Percentiles rank a stretch among this genome's conserved stretches.
Evolutionary conservation across 345 rosid species (phyloP).

Genomic region (Gossypium turneri): DNA sequence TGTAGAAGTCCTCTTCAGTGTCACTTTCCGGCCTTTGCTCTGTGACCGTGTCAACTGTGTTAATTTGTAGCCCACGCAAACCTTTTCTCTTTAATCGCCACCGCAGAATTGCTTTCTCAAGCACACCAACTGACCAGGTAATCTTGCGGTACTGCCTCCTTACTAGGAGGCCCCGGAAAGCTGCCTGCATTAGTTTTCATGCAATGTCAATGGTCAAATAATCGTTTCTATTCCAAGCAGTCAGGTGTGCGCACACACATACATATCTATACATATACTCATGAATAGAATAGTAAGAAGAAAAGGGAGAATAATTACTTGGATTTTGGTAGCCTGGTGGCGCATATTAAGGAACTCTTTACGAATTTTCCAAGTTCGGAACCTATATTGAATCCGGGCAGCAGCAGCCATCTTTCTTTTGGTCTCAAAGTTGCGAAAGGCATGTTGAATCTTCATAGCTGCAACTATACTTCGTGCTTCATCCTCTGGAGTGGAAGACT

Average conservation of each 20-base stretch:
- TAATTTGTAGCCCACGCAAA: constrained; percentile 68
- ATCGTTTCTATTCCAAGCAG: neutral
- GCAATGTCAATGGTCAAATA: neutral
- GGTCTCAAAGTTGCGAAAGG: constrained; percentile 64
- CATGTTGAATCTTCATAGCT: constrained; percentile 93
- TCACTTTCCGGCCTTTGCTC: constrained; percentile 40
- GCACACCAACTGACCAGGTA: constrained; percentile 87
- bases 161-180: constrained; percentile 78
- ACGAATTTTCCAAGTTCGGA: constrained; percentile 82
- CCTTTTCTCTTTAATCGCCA: constrained; percentile 91
- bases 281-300: neutral
- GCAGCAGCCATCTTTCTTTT: constrained; percentile 81
- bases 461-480: constrained; percentile 77
- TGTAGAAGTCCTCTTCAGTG: constrained; percentile 70
- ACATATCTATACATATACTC: neutral
- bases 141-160: constrained; percentile 78
- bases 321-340: constrained; percentile 68
- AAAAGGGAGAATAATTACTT: constrained; percentile 41
- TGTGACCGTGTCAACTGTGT: constrained; percentile 25
- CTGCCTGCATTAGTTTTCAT: constrained; percentile 53
- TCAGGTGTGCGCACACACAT: too few species aligned
- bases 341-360: constrained; percentile 72
- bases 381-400: constrained; percentile 73
- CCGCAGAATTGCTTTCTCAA: constrained; percentile 83
- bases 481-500: constrained; percentile 47